Evolutionary conservation across 805 yeast species (phyloP), one percentile per base, ranked within the genome.

Genomic region (Saturnispora saitoi): DNA sequence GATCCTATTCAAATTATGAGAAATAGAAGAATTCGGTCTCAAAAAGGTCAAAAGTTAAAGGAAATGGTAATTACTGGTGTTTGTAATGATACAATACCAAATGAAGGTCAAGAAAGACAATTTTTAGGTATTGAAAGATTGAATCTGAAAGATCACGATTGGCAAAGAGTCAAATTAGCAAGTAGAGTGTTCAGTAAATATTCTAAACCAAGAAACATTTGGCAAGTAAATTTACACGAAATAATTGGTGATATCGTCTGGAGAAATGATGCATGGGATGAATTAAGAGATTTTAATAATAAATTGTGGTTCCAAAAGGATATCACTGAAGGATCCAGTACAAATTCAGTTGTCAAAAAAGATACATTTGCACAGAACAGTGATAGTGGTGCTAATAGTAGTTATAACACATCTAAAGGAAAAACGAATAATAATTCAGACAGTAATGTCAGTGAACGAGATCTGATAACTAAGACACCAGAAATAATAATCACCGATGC

Each of bases 1-100:
- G 88, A 88, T 59, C 96, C 96, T 3, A 67, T 88, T 40, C 95
- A 86, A 63, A 74, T 81, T n/a, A 78, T 88, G 26, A 68, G 96
- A 49, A 83, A 87, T 63, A 71, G 95, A 50, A 71, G 71, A 55
- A 60, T 82, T 3, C 63, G 86, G 47, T 72, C 73, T 49, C 75
- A 74, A 56, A 67, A 75, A 56, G 72, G 71, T 45, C 77, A 76
- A 49, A 66, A 68, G 32, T 73, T 77, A 2, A 70, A 72, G 36
- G 67, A 70, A 3, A 31, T 51, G 38, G 32, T 39, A 12, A 36
- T 45, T 30, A 42, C 45, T 32, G 47, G 47, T 6, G 30, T 17
- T 29, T 19, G 12, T 32, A 32, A 19, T 20, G 37, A 32, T 15
- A n/a, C 39, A 6, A 24, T 9, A 10, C 11, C 24, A 11, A 20